These are phyloP conservation scores for Rhinocladiella similis DNA, from an alignment of 2,329 filamentous ascomycete genomes.

Conservation along the genomic window DNA sequence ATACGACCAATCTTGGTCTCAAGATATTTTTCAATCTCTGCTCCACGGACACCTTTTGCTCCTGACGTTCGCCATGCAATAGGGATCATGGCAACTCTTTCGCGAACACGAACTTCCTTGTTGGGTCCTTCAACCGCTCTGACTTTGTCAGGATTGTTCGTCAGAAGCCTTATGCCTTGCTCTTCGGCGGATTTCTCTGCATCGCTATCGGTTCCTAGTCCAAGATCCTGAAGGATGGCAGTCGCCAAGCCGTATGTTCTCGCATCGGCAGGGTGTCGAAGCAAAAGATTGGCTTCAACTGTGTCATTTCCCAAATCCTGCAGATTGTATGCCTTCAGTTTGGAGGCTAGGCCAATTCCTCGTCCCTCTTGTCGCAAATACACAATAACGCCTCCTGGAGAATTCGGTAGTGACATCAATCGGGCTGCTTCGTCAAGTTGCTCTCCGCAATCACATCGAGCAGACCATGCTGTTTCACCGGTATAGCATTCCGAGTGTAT, in stretches of 20 bases:
- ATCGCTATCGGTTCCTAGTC: slow-evolving; percentile 63
- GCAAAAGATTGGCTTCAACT: slow-evolving; percentile 87
- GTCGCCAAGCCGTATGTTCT: slow-evolving; percentile 95
- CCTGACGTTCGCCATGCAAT: slow-evolving; percentile 82
- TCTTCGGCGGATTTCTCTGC: slow-evolving; percentile 14
- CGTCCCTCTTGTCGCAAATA: slow-evolving; percentile 95
- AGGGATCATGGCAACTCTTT: slow-evolving; percentile 93
- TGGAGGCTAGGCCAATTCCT: slow-evolving; percentile 91
- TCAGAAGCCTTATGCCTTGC: slow-evolving; percentile 70
- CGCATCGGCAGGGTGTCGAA: slow-evolving; percentile 91
- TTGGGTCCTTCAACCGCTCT: slow-evolving; percentile 89
- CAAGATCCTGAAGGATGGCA: slow-evolving; percentile 86
- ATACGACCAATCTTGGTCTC: slow-evolving; percentile 94
- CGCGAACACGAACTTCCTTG: slow-evolving; percentile 80
- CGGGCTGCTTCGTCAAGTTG: slow-evolving; percentile 95
- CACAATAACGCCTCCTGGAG: slow-evolving; percentile 82
- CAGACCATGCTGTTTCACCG: slow-evolving; percentile 97
- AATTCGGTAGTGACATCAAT: slow-evolving; percentile 72
- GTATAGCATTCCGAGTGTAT: slow-evolving; percentile 99
- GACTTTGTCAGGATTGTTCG: slow-evolving; percentile 98
- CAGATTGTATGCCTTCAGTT: slow-evolving; percentile 96
- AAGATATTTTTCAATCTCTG: slow-evolving; percentile 90
- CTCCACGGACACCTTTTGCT: slow-evolving; percentile 76
- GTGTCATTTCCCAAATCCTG: slow-evolving; percentile 98
- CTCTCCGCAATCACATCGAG: slow-evolving; percentile 95